Conservation (phyloP, 306 rosid genomes). For the Dryas drummondii region DNA sequence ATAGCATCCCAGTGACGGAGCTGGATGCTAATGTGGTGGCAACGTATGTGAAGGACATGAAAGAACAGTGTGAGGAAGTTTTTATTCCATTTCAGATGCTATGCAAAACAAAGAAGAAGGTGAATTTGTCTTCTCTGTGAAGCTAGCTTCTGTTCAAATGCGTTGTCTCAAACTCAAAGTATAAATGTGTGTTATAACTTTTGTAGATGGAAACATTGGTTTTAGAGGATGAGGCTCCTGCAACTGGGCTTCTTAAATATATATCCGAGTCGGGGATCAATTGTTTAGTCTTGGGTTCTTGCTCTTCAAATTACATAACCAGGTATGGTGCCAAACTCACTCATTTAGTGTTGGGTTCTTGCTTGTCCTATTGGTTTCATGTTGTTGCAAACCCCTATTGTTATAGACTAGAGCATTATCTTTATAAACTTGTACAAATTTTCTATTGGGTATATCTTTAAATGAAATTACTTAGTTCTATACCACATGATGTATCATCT, state of each 20-base stretch:
- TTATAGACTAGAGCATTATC: too few relatives aligned
- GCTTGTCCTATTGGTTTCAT: background rate
- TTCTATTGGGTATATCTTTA: background rate
- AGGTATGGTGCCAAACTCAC: constrained; percentile 40
- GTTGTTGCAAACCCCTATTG: too few relatives aligned
- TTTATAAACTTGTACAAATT: background rate
- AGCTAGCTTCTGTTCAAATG: constrained; percentile 22
- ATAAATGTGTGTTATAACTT: constrained; percentile 11
- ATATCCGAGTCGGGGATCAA: constrained; percentile 54
- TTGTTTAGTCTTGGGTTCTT: constrained; percentile 66
- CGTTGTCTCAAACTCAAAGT: background rate
- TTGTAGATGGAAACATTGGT: constrained; percentile 72
- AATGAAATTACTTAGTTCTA: background rate
- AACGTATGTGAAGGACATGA: constrained; percentile 58
- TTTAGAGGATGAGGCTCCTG: constrained; percentile 77
- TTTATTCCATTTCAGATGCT: constrained; percentile 61
- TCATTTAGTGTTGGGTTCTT: background rate
- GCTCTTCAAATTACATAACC: constrained; percentile 56
- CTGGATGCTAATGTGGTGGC: constrained; percentile 52
- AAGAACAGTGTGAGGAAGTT: constrained; percentile 54
- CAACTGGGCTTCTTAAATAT: constrained; percentile 64
- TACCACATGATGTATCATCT: background rate
- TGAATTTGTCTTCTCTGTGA: constrained; percentile 18
- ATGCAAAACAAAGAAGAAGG: constrained; percentile 50
- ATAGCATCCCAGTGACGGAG: constrained; percentile 54